These are phyloP conservation scores for Fomitopsis serialis DNA, from an alignment of 768 basidiomycete genomes.

Conservation along the genomic window DNA sequence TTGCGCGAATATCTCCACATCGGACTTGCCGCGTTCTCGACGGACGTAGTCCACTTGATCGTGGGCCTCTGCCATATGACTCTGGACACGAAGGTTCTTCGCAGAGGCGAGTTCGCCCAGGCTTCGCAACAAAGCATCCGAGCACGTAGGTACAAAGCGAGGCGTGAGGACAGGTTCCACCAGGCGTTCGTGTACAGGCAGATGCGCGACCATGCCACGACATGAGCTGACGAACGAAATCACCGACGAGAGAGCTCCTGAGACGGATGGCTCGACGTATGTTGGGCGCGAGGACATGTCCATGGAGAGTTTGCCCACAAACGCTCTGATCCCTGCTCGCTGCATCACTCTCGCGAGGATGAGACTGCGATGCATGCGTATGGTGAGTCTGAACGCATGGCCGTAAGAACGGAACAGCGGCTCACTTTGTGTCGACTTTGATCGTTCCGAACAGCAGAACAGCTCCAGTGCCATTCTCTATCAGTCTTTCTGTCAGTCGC, in stretches of 20 bases:
- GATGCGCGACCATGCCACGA: conserved; percentile 29
- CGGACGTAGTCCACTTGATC: conserved; percentile 75
- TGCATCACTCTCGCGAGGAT: conserved; percentile 77
- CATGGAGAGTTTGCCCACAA: conserved; percentile 91
- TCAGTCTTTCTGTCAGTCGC: conserved; percentile 58
- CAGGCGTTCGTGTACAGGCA: conserved; percentile 43
- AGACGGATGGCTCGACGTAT: conserved; percentile 60
- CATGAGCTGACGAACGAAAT: conserved; percentile 53
- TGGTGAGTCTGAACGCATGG: background rate
- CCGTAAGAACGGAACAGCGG: background rate
- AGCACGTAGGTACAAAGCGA: conserved; percentile 86
- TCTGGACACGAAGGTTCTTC: conserved; percentile 57
- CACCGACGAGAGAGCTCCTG: conserved; percentile 45
- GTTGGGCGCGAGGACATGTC: conserved; percentile 68
- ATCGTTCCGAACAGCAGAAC: conserved; percentile 84
- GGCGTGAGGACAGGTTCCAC: conserved; percentile 85
- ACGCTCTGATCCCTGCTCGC: conserved; percentile 64
- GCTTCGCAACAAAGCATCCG: conserved; percentile 58
- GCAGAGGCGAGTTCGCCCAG: conserved; percentile 50
- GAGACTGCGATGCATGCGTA: conserved; percentile 45
- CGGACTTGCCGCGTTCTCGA: conserved; percentile 51
- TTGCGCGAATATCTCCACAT: conserved; percentile 70
- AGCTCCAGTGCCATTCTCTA: conserved; percentile 71
- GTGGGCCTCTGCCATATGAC: conserved; percentile 76
- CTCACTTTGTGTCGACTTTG: conserved; percentile 76